These are phyloP conservation scores for Endoconidiophora laricicola DNA, from an alignment of 2,329 filamentous ascomycete genomes.

Conservation along the genomic window DNA sequence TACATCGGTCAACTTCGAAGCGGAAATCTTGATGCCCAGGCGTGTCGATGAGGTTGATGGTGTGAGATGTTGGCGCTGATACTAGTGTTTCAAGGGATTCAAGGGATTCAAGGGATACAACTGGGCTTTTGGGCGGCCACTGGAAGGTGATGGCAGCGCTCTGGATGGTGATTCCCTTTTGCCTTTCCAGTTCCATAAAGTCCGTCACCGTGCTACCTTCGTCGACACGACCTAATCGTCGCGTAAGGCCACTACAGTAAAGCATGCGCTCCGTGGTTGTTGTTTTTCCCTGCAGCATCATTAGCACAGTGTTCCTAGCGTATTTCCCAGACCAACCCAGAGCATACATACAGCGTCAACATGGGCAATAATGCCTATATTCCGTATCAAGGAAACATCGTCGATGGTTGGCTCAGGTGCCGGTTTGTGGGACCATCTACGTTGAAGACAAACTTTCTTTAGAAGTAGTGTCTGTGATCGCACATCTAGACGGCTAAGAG, in stretches of 20 bases:
- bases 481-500: neutral
- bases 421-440: constrained; percentile 1
- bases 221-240: constrained; percentile 78
- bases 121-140: constrained; percentile 47
- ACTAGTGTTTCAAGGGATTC: too few species aligned
- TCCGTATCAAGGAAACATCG: constrained; percentile 37
- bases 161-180: constrained; percentile 65
- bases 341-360: constrained; percentile 59
- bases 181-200: constrained; percentile 69
- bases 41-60: constrained; percentile 86
- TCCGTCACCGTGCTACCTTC: constrained; percentile 95
- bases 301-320: neutral
- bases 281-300: constrained; percentile 56
- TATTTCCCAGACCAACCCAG: neutral
- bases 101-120: constrained; percentile 29
- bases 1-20: constrained; percentile 83
- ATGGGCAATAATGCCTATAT: constrained; percentile 97
- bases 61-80: constrained; percentile 18
- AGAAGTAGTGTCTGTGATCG: neutral
- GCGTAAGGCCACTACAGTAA: constrained; percentile 82
- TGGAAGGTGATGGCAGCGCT: constrained; percentile 90
- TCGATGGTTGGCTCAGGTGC: neutral
- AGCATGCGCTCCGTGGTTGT: constrained; percentile 99
- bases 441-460: neutral
- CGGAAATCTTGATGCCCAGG: constrained; percentile 95